phyloP scores from a whole-genome alignment of 2,329 filamentous ascomycete species.

The Exserohilum rostratum region DNA sequence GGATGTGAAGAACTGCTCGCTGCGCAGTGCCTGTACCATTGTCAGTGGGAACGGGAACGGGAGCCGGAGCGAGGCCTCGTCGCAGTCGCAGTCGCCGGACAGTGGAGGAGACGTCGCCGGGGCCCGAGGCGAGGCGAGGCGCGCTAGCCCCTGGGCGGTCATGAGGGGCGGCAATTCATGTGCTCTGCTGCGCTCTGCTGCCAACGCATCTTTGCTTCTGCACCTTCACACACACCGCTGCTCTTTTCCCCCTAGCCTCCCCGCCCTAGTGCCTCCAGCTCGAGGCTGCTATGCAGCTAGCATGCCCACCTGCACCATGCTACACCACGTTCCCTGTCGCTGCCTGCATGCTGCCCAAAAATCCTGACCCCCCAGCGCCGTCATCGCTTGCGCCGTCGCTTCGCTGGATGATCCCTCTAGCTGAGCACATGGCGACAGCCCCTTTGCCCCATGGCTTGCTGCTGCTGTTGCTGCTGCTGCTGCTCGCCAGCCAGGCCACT shows the following conservation, averaged over 20 bases:
- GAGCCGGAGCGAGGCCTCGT: conserved; percentile 1
- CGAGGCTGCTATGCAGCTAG: conserved; percentile 32
- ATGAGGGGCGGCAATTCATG: conserved; percentile 1
- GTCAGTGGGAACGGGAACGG: conserved; percentile 19
- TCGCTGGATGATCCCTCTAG: conserved; percentile 10
- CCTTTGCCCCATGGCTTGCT: neutral
- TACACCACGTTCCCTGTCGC: conserved; percentile 38
- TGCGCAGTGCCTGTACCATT: conserved; percentile 39
- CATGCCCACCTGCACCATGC: conserved; percentile 40
- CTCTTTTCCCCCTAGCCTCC: conserved; percentile 8
- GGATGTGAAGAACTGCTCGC: conserved; percentile 18
- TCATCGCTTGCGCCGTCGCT: conserved; percentile 28
- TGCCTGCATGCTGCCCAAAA: conserved; percentile 37
- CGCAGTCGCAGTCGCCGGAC: neutral
- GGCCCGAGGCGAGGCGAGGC: conserved; percentile 2
- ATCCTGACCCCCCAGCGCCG: conserved; percentile 26
- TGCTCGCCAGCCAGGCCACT: conserved; percentile 13
- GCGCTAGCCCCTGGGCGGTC: neutral
- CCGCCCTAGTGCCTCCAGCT: conserved; percentile 16
- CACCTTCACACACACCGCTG: conserved; percentile 21
- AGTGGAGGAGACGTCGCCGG: neutral
- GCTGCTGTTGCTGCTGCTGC: neutral
- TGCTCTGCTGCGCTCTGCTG: conserved; percentile 3
- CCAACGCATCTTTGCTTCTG: conserved; percentile 15
- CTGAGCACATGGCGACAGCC: too few species aligned